Conservation (phyloP, 2,329 filamentous ascomycete genomes). For the Beauveria sp. region DNA sequence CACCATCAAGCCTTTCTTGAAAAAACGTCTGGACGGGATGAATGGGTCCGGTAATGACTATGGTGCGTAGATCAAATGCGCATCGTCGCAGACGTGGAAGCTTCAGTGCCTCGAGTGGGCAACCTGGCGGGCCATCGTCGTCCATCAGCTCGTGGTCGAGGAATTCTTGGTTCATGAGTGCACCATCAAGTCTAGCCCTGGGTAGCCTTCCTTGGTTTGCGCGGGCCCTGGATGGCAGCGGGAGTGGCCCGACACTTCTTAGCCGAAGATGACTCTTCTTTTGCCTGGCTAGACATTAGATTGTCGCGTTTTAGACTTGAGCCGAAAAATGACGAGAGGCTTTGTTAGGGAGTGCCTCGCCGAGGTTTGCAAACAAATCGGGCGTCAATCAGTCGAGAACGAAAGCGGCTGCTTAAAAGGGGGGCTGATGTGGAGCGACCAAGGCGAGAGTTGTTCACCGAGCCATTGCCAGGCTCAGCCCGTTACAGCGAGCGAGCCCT, state of each 20-base stretch:
- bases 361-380: too few species aligned
- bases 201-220: not conserved
- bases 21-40: not conserved
- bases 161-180: not conserved
- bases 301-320: not conserved
- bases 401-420: too few species aligned
- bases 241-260: not conserved
- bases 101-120: not conserved
- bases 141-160: not conserved
- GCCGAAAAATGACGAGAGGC: not conserved
- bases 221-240: too few species aligned
- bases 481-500: too few species aligned
- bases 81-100: not conserved
- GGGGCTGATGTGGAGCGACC: too few species aligned
- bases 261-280: not conserved
- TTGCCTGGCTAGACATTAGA: not conserved
- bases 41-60: not conserved
- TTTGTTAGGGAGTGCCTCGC: not conserved
- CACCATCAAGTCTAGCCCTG: not conserved
- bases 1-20: not conserved
- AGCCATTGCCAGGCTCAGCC: too few species aligned
- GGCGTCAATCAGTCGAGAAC: too few species aligned
- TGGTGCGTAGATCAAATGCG: not conserved
- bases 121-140: not conserved
- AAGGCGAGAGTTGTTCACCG: too few species aligned